These are phyloP conservation scores for Trichothecium sympodiale DNA, from an alignment of 2,329 filamentous ascomycete species.

Conservation along the genomic window DNA sequence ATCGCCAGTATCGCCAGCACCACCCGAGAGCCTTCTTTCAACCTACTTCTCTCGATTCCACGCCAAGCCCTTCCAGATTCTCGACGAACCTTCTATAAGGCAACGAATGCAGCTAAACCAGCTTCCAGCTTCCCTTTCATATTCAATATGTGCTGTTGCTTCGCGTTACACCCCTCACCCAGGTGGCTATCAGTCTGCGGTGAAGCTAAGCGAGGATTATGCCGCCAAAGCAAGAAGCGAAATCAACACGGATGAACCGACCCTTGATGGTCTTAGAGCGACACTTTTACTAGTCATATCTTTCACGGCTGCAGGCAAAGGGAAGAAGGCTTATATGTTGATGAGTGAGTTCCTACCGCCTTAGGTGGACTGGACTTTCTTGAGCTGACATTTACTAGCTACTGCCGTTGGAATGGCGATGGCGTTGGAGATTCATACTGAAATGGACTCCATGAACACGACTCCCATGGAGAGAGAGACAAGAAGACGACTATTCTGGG, in stretches of 20 bases:
- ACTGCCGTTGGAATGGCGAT: constrained; percentile 73
- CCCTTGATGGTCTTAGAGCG: constrained; percentile 65
- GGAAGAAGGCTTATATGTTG: constrained; percentile 81
- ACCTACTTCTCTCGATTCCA: constrained; percentile 73
- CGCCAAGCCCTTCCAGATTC: constrained; percentile 69
- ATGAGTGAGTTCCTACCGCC: constrained; percentile 44
- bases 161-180: constrained; percentile 59
- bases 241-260: constrained; percentile 71
- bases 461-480: constrained; percentile 63
- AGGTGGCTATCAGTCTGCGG: constrained; percentile 54
- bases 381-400: constrained; percentile 34
- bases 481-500: constrained; percentile 75
- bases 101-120: constrained; percentile 61
- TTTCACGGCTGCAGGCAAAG: constrained; percentile 66
- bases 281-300: constrained; percentile 65
- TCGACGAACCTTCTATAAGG: constrained; percentile 66
- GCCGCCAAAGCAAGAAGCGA: constrained; percentile 56
- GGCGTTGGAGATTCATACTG: constrained; percentile 70
- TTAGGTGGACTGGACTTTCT: neutral
- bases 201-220: constrained; percentile 61
- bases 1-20: constrained; percentile 32
- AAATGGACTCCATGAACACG: constrained; percentile 50
- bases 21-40: constrained; percentile 56
- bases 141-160: constrained; percentile 50
- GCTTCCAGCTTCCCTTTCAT: constrained; percentile 42